Percentiles rank a stretch among this genome's conserved stretches.
Conservation (phyloP, 805 yeast species). For the Wickerhamiella lipophila region DNA sequence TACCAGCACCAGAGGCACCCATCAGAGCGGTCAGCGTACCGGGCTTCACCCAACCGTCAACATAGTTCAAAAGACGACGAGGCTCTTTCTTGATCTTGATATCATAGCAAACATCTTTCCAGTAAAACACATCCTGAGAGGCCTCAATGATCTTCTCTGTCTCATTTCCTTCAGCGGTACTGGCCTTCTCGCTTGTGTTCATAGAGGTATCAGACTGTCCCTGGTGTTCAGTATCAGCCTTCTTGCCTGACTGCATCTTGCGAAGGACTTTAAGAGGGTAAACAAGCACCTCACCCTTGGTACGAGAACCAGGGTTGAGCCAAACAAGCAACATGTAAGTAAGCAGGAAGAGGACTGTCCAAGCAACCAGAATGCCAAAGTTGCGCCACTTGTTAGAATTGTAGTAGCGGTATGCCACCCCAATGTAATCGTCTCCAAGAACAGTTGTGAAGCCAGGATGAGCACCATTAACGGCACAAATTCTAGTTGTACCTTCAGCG, state of each 20-base stretch:
- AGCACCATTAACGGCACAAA: constrained; percentile 54
- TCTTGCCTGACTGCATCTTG: constrained; percentile 9
- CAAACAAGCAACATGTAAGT: constrained; percentile 28
- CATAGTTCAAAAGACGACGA: constrained; percentile 34
- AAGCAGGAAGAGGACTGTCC: constrained; percentile 31
- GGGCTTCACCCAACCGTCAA: constrained; percentile 65
- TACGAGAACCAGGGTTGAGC: constrained; percentile 25
- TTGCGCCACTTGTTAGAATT: constrained; percentile 68
- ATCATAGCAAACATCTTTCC: constrained; percentile 50
- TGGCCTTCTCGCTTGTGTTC: constrained; percentile 25
- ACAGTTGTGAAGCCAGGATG: constrained; percentile 41
- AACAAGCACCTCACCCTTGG: constrained; percentile 26
- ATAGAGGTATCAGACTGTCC: constrained; percentile 10
- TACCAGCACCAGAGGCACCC: constrained; percentile 87
- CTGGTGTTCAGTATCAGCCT: background rate
- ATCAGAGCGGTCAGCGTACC: constrained; percentile 71
- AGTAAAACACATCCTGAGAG: constrained; percentile 40
- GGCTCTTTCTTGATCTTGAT: constrained; percentile 35
- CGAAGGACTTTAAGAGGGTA: constrained; percentile 20
- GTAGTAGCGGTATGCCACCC: constrained; percentile 37
- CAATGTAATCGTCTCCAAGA: constrained; percentile 47
- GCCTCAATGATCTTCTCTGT: constrained; percentile 25
- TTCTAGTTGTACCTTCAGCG: constrained; percentile 30
- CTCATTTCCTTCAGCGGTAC: constrained; percentile 15
- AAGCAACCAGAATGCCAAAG: constrained; percentile 52